phyloP scores from a whole-genome alignment of 2,329 filamentous ascomycete genomes.

The Reticulascus tulasneorum region DNA sequence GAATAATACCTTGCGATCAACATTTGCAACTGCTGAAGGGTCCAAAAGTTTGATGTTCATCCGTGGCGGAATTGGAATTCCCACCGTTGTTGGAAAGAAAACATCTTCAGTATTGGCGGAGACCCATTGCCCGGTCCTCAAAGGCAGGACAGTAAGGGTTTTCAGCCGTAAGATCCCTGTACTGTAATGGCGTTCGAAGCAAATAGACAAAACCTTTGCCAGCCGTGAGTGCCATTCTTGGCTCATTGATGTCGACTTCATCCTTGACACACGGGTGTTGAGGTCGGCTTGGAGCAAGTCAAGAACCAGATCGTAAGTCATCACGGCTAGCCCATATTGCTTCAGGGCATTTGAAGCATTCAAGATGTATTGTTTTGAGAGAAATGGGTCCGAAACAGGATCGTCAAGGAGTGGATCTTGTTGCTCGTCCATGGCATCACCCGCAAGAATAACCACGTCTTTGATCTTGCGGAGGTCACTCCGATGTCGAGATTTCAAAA shows the following conservation, averaged over 20 bases:
- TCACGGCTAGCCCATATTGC: slow-evolving; percentile 2
- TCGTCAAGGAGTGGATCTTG: slow-evolving; percentile 12
- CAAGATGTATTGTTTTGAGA: too few relatives aligned
- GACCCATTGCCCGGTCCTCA: neutral
- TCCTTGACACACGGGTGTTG: slow-evolving; percentile 4
- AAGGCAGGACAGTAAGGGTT: neutral
- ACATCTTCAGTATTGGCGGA: neutral
- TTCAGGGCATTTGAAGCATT: neutral
- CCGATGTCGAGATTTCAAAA: slow-evolving; percentile 13
- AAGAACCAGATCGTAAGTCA: slow-evolving; percentile 1
- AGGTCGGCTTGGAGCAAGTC: slow-evolving; percentile 11
- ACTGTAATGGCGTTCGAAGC: neutral
- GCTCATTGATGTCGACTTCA: slow-evolving; percentile 14
- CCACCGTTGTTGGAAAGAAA: slow-evolving; percentile 1
- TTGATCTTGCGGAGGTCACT: too few relatives aligned
- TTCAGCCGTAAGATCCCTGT: neutral
- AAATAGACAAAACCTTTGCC: neutral
- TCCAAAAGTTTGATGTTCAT: slow-evolving; percentile 3
- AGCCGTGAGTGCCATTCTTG: slow-evolving; percentile 16
- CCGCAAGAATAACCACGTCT: slow-evolving; percentile 2
- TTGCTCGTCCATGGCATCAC: slow-evolving; percentile 3
- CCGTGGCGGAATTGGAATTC: slow-evolving; percentile 1
- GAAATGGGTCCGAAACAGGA: slow-evolving; percentile 3
- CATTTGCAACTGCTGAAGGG: slow-evolving; percentile 1
- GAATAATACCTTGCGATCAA: slow-evolving; percentile 6